A percentile compares a stretch with the other conserved stretches of the same genome.
Conservation (phyloP, 2,329 filamentous ascomycete genomes). For the Calonectria pauciramosa region DNA sequence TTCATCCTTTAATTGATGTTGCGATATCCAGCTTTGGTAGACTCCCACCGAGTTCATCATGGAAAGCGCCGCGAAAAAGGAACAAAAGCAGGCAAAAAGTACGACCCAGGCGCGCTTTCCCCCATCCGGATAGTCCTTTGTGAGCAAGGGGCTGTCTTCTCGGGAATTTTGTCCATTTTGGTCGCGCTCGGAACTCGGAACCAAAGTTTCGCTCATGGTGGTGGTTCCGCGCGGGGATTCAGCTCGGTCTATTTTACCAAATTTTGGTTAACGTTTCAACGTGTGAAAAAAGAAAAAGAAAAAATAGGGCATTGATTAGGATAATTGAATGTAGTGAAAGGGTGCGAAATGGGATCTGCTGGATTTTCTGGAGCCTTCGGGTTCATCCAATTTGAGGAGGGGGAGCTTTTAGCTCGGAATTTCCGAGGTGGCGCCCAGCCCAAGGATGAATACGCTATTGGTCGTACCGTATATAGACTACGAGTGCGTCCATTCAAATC, state of each 20-base stretch:
- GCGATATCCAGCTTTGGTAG: slow-evolving; percentile 73
- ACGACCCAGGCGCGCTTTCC: slow-evolving; percentile 75
- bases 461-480: not conserved
- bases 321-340: not conserved
- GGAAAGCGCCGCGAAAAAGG: slow-evolving; percentile 72
- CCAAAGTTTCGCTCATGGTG: not conserved
- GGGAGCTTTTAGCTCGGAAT: not conserved
- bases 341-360: not conserved
- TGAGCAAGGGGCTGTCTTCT: not conserved
- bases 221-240: not conserved
- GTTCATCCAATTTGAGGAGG: not conserved
- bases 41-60: slow-evolving; percentile 74
- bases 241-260: not conserved
- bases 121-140: slow-evolving; percentile 67
- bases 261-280: not conserved
- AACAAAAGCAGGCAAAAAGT: slow-evolving; percentile 75
- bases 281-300: not conserved
- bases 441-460: not conserved
- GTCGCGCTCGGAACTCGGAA: not conserved
- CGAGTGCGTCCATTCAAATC: no score
- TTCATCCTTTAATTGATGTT: slow-evolving; percentile 70
- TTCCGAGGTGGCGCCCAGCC: not conserved
- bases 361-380: not conserved
- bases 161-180: not conserved
- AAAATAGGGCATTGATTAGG: not conserved